These are phyloP conservation scores for Boletus rufocinnamomeus DNA, from an alignment of 768 basidiomycete genomes.

Conservation along the genomic window DNA sequence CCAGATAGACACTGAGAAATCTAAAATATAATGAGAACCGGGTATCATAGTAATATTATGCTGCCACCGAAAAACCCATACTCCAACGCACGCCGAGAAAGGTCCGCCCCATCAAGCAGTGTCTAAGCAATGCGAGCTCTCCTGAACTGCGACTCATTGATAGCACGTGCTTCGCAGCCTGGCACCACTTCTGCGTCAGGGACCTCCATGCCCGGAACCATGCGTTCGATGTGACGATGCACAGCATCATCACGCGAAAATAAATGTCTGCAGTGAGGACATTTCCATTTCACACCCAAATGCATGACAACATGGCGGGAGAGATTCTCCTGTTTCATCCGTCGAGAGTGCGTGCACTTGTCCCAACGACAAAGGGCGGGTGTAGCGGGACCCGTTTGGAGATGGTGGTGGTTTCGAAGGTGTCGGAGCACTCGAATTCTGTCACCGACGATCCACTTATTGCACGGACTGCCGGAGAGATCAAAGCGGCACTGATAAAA, in stretches of 20 bases:
- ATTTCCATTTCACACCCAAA: slow-evolving; percentile 33
- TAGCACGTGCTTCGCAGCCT: slow-evolving; percentile 17
- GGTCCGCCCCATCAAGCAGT: neutral
- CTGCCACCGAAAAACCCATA: slow-evolving; percentile 1
- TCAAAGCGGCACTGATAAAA: slow-evolving; percentile 32
- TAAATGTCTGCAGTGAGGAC: slow-evolving; percentile 26
- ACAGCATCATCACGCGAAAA: slow-evolving; percentile 38
- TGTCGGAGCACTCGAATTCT: slow-evolving; percentile 28
- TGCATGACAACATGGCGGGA: slow-evolving; percentile 34
- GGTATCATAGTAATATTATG: slow-evolving; percentile 15
- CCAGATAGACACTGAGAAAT: neutral
- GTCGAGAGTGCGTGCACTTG: slow-evolving; percentile 22
- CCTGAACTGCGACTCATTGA: slow-evolving; percentile 7
- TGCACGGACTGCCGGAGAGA: slow-evolving; percentile 26
- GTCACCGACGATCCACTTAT: slow-evolving; percentile 30
- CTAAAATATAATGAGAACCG: neutral
- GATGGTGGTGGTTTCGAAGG: slow-evolving; percentile 29
- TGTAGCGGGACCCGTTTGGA: slow-evolving; percentile 16
- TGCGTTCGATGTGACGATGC: slow-evolving; percentile 34
- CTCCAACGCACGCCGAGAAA: neutral
- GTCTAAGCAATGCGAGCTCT: slow-evolving; percentile 9
- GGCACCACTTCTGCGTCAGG: slow-evolving; percentile 29
- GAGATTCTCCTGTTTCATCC: slow-evolving; percentile 37
- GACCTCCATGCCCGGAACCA: slow-evolving; percentile 24
- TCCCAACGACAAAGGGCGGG: slow-evolving; percentile 28